Conservation (phyloP, 345 rosid genomes). For the Eucalyptus curtisii region DNA sequence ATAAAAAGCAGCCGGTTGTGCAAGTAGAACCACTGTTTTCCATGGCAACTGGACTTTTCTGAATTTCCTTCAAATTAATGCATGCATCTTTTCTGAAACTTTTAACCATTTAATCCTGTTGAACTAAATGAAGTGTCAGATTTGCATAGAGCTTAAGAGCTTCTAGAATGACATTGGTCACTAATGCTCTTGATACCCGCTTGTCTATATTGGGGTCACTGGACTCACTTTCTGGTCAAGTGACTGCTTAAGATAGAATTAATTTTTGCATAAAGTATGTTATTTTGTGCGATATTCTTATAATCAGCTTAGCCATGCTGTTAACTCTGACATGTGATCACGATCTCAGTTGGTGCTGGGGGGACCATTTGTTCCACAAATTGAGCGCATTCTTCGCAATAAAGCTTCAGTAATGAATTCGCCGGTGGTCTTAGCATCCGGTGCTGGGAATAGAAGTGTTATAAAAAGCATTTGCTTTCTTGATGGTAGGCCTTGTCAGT, state of each 20-base stretch:
- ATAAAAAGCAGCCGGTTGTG: not conserved
- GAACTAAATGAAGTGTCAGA: not conserved
- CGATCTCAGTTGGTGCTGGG: constrained; percentile 50
- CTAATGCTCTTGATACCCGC: not conserved
- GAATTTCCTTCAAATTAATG: not conserved
- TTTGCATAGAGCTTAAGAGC: not conserved
- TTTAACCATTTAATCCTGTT: not conserved
- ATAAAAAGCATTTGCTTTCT: constrained; percentile 28
- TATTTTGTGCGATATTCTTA: not conserved
- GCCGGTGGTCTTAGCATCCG: constrained; percentile 45
- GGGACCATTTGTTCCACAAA: constrained; percentile 81
- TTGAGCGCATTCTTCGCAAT: constrained; percentile 46
- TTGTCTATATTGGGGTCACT: not conserved
- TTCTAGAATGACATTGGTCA: not conserved
- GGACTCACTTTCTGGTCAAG: not conserved
- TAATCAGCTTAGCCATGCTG: not conserved
- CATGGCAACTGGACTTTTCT: not conserved
- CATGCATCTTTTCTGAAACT: not conserved
- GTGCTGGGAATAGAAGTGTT: constrained; percentile 31
- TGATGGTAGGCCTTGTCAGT: constrained; percentile 40
- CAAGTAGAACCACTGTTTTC: not conserved
- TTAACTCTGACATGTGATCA: not conserved
- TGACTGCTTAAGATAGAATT: not conserved
- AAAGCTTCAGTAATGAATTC: constrained; percentile 52
- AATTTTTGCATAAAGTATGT: not conserved